phyloP scores from a whole-genome alignment of 1,284 basidiomycete genomes.

The Papiliotrema nemorosa region DNA sequence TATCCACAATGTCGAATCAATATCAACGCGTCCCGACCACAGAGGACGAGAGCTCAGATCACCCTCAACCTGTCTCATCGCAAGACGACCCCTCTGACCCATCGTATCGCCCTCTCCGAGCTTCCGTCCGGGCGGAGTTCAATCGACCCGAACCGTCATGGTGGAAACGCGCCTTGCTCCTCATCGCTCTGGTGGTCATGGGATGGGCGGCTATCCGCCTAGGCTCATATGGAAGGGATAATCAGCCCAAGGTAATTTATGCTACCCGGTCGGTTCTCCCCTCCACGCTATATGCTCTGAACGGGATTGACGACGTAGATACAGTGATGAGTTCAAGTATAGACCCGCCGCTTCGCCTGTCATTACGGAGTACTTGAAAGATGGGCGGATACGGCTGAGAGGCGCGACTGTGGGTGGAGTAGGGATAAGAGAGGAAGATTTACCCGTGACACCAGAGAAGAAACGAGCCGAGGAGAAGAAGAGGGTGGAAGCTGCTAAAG shows the following conservation, averaged over 20 bases:
- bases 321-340: constrained; percentile 50
- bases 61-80: constrained; percentile 1
- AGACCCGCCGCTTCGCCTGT: constrained; percentile 51
- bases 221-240: constrained; percentile 3
- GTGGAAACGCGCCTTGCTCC: constrained; percentile 39
- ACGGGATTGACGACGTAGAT: constrained; percentile 26
- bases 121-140: constrained; percentile 35
- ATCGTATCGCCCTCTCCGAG: constrained; percentile 19
- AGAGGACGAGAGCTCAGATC: constrained; percentile 1
- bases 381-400: constrained; percentile 47
- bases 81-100: background rate
- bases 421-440: constrained; percentile 38
- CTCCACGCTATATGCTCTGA: background rate
- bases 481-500: constrained; percentile 34
- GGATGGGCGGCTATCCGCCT: constrained; percentile 36
- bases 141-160: constrained; percentile 40
- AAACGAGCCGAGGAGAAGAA: constrained; percentile 26
- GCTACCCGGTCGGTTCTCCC: constrained; percentile 36
- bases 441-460: constrained; percentile 36
- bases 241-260: constrained; percentile 45
- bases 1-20: constrained; percentile 10
- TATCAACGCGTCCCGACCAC: constrained; percentile 9
- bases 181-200: constrained; percentile 34
- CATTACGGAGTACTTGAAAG: constrained; percentile 48
- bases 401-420: constrained; percentile 47